These are phyloP conservation scores for Amanita brunnescens DNA, from an alignment of 768 basidiomycete species.

Conservation along the genomic window DNA sequence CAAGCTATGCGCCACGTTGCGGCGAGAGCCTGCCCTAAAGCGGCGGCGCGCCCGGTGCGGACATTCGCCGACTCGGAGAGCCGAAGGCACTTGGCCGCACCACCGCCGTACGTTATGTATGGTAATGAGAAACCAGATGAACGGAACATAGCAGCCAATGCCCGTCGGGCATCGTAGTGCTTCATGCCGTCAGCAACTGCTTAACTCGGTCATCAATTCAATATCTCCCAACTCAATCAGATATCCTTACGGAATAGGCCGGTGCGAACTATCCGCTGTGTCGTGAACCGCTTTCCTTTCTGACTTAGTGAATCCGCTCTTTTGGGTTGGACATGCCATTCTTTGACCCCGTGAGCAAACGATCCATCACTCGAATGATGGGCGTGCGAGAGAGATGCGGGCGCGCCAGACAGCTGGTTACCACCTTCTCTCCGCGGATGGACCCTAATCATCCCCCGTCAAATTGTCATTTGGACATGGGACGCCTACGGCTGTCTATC, in stretches of 20 bases:
- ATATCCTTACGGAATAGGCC: neutral
- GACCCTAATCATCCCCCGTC: neutral
- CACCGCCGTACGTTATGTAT: neutral
- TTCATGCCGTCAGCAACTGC: neutral
- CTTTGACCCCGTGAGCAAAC: constrained; percentile 3
- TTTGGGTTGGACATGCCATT: neutral
- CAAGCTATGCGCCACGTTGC: neutral
- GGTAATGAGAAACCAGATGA: neutral
- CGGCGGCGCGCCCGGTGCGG: neutral
- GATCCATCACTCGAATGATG: constrained; percentile 2
- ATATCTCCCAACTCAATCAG: constrained; percentile 2
- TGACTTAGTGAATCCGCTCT: neutral
- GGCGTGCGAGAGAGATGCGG: neutral
- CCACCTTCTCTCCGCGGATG: constrained; percentile 6
- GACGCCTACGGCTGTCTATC: neutral
- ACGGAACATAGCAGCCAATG: too few species aligned
- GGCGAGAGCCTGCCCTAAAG: neutral
- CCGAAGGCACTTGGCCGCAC: neutral
- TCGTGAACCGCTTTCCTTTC: constrained; percentile 6
- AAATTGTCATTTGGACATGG: neutral
- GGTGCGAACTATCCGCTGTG: constrained; percentile 6
- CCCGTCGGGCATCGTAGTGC: neutral
- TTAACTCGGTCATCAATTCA: constrained; percentile 3
- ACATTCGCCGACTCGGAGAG: neutral
- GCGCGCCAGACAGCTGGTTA: neutral